A percentile compares a stretch with the other conserved stretches of the same genome.
phyloP scores from a whole-genome alignment of 2,329 filamentous ascomycete genomes.

The Trichoderma pleuroti region DNA sequence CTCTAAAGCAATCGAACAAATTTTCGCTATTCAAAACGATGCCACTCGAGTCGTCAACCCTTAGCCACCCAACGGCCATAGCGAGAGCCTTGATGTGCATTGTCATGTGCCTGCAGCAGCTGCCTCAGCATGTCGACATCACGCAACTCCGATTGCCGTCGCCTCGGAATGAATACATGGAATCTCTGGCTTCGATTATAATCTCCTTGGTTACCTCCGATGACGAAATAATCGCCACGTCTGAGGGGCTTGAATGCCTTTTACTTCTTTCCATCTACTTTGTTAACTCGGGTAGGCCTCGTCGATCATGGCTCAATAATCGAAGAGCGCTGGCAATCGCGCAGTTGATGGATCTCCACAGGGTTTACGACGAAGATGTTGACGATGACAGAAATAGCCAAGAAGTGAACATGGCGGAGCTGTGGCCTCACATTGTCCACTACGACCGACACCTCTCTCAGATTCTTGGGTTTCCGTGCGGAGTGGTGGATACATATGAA shows the following conservation, averaged over 20 bases:
- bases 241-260: conserved; percentile 9
- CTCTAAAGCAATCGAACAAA: background rate
- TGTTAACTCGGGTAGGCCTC: conserved; percentile 12
- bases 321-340: conserved; percentile 14
- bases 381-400: background rate
- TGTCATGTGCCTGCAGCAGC: conserved; percentile 13
- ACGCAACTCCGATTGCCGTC: background rate
- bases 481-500: background rate
- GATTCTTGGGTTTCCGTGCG: conserved; percentile 12
- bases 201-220: conserved; percentile 2
- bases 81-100: conserved; percentile 12
- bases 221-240: conserved; percentile 12
- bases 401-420: background rate
- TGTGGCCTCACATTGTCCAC: conserved; percentile 13
- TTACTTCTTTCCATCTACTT: conserved; percentile 12
- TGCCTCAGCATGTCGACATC: background rate
- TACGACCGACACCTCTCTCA: conserved; percentile 9
- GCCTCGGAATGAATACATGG: background rate
- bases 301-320: conserved; percentile 17
- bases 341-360: conserved; percentile 11
- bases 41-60: background rate
- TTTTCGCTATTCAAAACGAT: conserved; percentile 16
- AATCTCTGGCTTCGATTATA: background rate
- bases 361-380: background rate
- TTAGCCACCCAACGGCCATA: conserved; percentile 2